These are phyloP conservation scores for Halenospora varia DNA, from an alignment of 495 filamentous ascomycete genomes.

Conservation along the genomic window DNA sequence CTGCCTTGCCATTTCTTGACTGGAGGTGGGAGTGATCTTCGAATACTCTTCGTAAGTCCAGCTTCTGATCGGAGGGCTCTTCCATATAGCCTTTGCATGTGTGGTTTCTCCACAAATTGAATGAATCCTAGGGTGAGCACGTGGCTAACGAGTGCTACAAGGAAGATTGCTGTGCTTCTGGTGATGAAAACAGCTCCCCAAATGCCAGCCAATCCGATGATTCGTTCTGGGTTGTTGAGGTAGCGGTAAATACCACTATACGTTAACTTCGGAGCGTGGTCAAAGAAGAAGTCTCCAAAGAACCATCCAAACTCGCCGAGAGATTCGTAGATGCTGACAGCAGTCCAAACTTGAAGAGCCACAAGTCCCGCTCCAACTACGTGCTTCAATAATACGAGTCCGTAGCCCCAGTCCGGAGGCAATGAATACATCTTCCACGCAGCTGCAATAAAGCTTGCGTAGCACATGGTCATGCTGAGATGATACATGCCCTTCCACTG, in stretches of 20 bases:
- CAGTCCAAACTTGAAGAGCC: constrained; percentile 88
- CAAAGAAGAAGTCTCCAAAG: constrained; percentile 97
- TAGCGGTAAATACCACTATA: constrained; percentile 98
- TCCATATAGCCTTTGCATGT: constrained; percentile 98
- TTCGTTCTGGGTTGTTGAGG: constrained; percentile 93
- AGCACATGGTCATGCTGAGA: constrained; percentile 83
- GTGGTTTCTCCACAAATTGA: constrained; percentile 88
- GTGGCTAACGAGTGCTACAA: constrained; percentile 80
- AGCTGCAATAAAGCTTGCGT: constrained; percentile 82
- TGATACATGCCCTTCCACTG: constrained; percentile 98
- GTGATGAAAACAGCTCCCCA: constrained; percentile 96
- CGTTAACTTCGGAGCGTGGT: constrained; percentile 78
- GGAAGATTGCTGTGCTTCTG: constrained; percentile 76
- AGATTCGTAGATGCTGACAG: constrained; percentile 89
- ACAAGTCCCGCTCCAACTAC: constrained; percentile 77
- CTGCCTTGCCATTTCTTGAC: constrained; percentile 68
- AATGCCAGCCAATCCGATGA: constrained; percentile 89
- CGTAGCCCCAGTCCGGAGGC: constrained; percentile 80
- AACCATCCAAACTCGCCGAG: constrained; percentile 99
- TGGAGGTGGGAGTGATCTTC: constrained; percentile 81
- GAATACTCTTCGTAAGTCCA: constrained; percentile 85
- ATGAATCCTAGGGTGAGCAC: constrained; percentile 83
- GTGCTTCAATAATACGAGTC: constrained; percentile 79
- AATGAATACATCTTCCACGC: constrained; percentile 94
- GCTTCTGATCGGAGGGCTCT: constrained; percentile 77